Conservation (phyloP, 805 yeast genomes). For the Candida qinlingensis region DNA sequence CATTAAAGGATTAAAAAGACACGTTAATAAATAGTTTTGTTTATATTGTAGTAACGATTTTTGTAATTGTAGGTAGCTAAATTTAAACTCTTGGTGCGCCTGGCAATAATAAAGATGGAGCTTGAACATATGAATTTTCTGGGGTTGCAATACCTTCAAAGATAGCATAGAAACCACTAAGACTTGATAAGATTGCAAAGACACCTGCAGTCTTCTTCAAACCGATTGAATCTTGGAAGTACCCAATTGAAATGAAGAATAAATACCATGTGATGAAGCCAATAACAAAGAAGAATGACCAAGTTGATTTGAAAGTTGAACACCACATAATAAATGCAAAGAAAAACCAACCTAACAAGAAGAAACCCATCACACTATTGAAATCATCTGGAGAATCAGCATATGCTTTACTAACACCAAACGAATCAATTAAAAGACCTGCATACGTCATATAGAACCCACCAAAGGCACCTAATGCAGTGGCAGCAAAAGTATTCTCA, state of each 20-base stretch:
- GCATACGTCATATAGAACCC: constrained; percentile 51
- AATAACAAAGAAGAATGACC: constrained; percentile 7
- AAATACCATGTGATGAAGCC: constrained; percentile 2
- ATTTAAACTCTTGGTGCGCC: constrained; percentile 8
- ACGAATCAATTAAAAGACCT: constrained; percentile 38
- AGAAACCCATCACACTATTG: constrained; percentile 42
- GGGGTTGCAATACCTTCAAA: constrained; percentile 7
- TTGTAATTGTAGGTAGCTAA: neutral
- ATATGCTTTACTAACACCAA: constrained; percentile 38
- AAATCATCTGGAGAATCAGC: constrained; percentile 28
- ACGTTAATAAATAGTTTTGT: too few species aligned
- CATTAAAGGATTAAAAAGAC: too few species aligned
- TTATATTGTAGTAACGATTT: too few species aligned
- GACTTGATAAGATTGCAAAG: constrained; percentile 4
- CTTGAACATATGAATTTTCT: constrained; percentile 7
- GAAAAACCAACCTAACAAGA: constrained; percentile 46
- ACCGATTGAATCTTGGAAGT: constrained; percentile 1
- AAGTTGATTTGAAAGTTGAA: constrained; percentile 36
- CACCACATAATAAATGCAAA: constrained; percentile 42
- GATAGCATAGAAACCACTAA: constrained; percentile 7
- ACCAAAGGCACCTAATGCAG: constrained; percentile 48
- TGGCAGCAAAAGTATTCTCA: constrained; percentile 53
- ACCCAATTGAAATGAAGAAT: constrained; percentile 3
- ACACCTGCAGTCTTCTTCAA: constrained; percentile 5
- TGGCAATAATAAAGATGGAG: constrained; percentile 5